Conservation (phyloP, 768 basidiomycete species). For the Boletus subcaerulescens region DNA sequence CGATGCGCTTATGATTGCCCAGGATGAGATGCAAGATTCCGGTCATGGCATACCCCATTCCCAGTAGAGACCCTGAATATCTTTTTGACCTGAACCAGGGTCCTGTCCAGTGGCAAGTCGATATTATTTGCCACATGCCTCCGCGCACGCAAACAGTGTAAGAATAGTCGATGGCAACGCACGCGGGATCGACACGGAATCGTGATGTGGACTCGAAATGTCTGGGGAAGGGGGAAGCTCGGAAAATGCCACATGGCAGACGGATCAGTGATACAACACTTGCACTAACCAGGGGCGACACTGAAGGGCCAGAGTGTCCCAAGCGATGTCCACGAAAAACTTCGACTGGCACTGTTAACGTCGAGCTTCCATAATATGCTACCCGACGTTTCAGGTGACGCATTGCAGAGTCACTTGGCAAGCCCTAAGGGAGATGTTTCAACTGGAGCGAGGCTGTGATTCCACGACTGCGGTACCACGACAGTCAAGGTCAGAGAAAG, state of each 20-base stretch:
- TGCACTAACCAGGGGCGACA: background rate
- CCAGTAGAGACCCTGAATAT: slow-evolving; percentile 1
- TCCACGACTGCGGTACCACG: too few species aligned
- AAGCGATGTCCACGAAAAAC: background rate
- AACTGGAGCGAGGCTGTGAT: too few species aligned
- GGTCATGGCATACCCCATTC: background rate
- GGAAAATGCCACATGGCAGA: background rate
- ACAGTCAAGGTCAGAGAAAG: too few species aligned
- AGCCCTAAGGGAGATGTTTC: too few species aligned
- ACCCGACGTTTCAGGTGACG: background rate
- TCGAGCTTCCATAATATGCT: background rate
- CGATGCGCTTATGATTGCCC: background rate
- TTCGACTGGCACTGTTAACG: background rate
- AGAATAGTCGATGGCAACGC: background rate
- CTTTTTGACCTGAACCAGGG: background rate
- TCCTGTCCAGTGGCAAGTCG: background rate
- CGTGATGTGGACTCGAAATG: too few species aligned
- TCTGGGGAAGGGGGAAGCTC: background rate
- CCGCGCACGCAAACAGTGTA: background rate
- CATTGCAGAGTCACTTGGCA: background rate
- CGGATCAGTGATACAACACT: background rate
- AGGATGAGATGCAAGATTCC: background rate
- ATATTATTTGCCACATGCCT: background rate
- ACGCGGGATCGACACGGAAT: slow-evolving; percentile 7
- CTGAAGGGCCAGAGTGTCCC: background rate